Conservation (phyloP, 2,329 filamentous ascomycete genomes). For the Sclerotinia glacialis region DNA sequence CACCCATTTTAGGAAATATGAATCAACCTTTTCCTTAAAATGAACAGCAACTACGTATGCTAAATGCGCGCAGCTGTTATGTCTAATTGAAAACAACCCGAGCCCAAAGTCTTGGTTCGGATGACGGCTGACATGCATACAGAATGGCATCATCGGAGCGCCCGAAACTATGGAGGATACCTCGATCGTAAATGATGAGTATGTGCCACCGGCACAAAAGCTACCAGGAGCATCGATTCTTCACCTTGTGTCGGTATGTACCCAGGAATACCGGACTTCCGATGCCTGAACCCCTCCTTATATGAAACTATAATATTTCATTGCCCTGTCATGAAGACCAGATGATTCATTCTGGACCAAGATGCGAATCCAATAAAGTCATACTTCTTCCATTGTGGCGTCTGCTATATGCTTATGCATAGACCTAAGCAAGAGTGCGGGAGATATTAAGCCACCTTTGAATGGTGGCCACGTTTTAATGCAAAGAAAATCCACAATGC, state of each 20-base stretch:
- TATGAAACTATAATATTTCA: neutral
- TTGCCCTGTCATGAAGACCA: neutral
- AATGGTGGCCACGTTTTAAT: slow-evolving; percentile 12
- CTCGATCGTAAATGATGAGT: neutral
- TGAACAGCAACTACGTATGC: neutral
- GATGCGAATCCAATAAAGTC: slow-evolving; percentile 1
- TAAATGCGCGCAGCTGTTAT: neutral
- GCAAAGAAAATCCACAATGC: slow-evolving; percentile 13
- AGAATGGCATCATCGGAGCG: neutral
- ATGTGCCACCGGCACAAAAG: neutral
- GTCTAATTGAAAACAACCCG: neutral
- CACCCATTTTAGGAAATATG: neutral
- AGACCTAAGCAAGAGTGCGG: slow-evolving; percentile 1
- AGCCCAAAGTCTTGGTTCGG: neutral
- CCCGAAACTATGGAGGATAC: neutral
- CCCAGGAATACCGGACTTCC: neutral
- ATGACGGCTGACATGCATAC: neutral
- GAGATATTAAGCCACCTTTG: slow-evolving; percentile 7
- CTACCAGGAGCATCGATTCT: neutral
- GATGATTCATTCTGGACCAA: neutral
- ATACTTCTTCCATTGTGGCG: neutral
- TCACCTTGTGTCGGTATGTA: neutral
- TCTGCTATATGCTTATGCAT: neutral
- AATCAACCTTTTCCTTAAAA: neutral
- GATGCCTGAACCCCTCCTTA: neutral